phyloP scores from a whole-genome alignment of 805 yeast species.

The Teunomyces aglyptinius region DNA sequence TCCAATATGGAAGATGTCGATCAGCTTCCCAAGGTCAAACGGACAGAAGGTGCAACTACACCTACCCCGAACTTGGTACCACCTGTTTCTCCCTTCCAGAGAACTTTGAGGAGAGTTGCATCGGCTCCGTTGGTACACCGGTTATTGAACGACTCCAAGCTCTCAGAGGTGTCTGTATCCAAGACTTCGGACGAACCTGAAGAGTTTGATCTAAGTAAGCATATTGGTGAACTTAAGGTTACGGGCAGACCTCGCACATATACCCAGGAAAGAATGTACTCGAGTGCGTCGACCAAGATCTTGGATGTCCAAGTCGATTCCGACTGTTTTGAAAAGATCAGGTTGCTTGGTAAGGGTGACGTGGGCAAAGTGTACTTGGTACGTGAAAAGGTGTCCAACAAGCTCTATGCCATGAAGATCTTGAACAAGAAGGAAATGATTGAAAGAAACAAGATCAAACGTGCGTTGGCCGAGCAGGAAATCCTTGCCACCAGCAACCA shows the following conservation, averaged over 20 bases:
- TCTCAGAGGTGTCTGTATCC: neutral
- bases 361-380: constrained; percentile 96
- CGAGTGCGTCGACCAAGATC: constrained; percentile 70
- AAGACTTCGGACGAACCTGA: constrained; percentile 14
- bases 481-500: constrained; percentile 93
- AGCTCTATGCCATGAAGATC: constrained; percentile 90
- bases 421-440: constrained; percentile 91
- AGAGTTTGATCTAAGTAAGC: constrained; percentile 44
- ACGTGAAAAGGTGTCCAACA: constrained; percentile 70
- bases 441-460: constrained; percentile 86
- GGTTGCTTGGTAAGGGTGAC: constrained; percentile 93
- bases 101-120: constrained; percentile 67
- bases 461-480: constrained; percentile 96
- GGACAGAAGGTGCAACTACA: neutral
- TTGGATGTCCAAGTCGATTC: constrained; percentile 82
- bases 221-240: constrained; percentile 43
- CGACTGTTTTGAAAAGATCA: constrained; percentile 81
- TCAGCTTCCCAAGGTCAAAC: neutral
- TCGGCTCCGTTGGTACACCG: constrained; percentile 71
- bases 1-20: neutral
- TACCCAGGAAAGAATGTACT: constrained; percentile 58
- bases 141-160: constrained; percentile 22
- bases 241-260: constrained; percentile 37
- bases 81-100: constrained; percentile 29
- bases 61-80: constrained; percentile 6